Evolutionary conservation across 495 filamentous ascomycete genomes (phyloP).

Genomic region (Daldinia loculata): DNA sequence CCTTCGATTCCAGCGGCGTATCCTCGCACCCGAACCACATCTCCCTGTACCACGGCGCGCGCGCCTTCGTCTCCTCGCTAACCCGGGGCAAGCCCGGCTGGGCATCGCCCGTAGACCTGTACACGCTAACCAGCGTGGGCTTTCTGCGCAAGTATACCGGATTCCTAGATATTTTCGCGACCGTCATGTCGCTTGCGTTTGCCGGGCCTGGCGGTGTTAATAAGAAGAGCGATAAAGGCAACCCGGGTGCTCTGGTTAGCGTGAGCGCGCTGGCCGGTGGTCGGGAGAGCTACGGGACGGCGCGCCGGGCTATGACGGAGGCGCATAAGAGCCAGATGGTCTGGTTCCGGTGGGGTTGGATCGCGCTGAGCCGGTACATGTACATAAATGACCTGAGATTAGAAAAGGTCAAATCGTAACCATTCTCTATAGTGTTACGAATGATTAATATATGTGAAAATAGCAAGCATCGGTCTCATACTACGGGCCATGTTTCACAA

Average conservation of each 20-base stretch:
- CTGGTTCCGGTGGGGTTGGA: constrained; percentile 99
- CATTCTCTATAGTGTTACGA: background rate
- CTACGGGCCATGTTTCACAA: background rate
- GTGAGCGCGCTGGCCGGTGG: constrained; percentile 65
- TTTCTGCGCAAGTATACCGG: constrained; percentile 81
- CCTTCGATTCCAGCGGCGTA: constrained; percentile 83
- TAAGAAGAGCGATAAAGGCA: constrained; percentile 46
- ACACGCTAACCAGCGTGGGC: constrained; percentile 77
- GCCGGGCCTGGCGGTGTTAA: constrained; percentile 36
- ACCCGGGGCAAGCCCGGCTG: constrained; percentile 72
- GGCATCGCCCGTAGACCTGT: constrained; percentile 77
- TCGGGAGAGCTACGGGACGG: constrained; percentile 64
- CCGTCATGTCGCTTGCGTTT: constrained; percentile 61
- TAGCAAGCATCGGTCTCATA: background rate
- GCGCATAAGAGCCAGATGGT: constrained; percentile 96
- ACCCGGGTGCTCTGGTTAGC: constrained; percentile 69
- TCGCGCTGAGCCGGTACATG: constrained; percentile 91
- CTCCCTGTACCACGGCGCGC: constrained; percentile 82
- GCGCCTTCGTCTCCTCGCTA: constrained; percentile 70
- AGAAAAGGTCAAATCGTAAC: constrained; percentile 55
- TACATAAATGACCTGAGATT: constrained; percentile 86
- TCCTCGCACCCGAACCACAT: constrained; percentile 92
- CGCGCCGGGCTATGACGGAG: constrained; percentile 83
- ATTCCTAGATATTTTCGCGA: constrained; percentile 75
- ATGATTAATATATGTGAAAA: background rate